Conservation (phyloP, 148 eudicot genomes). For the Fagopyrum tataricum region DNA sequence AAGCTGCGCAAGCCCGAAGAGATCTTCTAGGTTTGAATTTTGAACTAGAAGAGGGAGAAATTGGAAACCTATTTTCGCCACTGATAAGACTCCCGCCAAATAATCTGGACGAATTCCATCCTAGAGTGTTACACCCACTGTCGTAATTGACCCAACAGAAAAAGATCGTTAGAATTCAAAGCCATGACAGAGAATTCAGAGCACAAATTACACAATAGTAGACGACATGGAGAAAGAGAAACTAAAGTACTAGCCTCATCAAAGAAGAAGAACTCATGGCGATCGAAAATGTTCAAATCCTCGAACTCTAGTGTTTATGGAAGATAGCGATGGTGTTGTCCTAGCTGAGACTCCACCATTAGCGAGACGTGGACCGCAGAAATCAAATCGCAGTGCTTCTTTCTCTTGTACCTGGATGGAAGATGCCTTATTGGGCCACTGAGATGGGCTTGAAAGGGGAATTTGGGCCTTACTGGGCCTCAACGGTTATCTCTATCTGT, state of each 20-base stretch:
- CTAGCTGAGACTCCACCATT: slow-evolving; percentile 12
- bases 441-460: not conserved
- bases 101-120: slow-evolving; percentile 55
- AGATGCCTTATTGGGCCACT: slow-evolving; percentile 1
- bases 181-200: not conserved
- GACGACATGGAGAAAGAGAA: not conserved
- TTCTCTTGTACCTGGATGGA: not conserved
- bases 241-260: slow-evolving; percentile 22
- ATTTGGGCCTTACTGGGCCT: not conserved
- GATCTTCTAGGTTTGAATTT: slow-evolving; percentile 19
- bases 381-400: slow-evolving; percentile 10
- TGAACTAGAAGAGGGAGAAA: slow-evolving; percentile 10
- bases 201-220: no score
- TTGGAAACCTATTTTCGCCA: slow-evolving; percentile 5
- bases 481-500: slow-evolving; percentile 1
- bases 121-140: slow-evolving; percentile 37
- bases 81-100: slow-evolving; percentile 19
- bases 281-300: slow-evolving; percentile 4
- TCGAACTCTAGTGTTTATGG: slow-evolving; percentile 6
- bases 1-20: slow-evolving; percentile 32
- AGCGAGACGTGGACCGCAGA: slow-evolving; percentile 18
- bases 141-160: slow-evolving; percentile 13
- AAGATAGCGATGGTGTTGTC: slow-evolving; percentile 12
- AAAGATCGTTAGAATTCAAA: not conserved
- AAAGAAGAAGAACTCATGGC: slow-evolving; percentile 20